Base-by-base conservation (phyloP, 176 grass and related monocot genomes). In the Aegilops speltoides region DNA sequence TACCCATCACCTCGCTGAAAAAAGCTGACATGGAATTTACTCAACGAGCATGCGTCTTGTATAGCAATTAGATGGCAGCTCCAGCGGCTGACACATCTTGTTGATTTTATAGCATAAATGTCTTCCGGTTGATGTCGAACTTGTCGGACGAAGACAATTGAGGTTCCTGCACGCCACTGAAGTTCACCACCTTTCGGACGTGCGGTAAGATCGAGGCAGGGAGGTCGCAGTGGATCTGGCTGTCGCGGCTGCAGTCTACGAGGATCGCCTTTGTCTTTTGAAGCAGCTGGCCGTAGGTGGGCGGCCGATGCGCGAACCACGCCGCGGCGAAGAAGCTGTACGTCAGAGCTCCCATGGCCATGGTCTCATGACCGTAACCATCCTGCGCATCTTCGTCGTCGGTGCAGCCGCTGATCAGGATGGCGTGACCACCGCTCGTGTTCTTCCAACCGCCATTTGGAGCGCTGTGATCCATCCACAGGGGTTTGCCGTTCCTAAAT, bases 221-320 rank as follows among this genome's bases (percentile, higher is more conserved):
- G 64, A 93, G 37, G 45, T 50, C 64, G 32, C 70, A 81, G 19
- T n/a, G n/a, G 38, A 13, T 3, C 54, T 73, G 64, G 73, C 83
- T 74, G 40, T 74, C 71, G 6, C 6, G 24, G 71, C 26, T 74
- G 75, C 60, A 50, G 9, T 90, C 82, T 32, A 84, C 84, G 73
- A 98, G 92, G 62, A 88, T 83, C 5, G 82, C 10, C 31, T 83
- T 89, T 86, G 95, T 98, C 52, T 88, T 10, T 46, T 86, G 88
- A 76, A 98, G 91, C 88, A 98, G 78, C 65, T 79, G 73, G 10
- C 96, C 96, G 29, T 98, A 98, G 38, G 93, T 98, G 46, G 25
- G 38, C 71, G 86, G 72, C 2, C 56, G 29, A 6, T 88, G 93
- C 62, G 93, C 90, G 15, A 6, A 89, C 69, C 93, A 88, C 40